Conservation (phyloP, 2,329 filamentous ascomycete genomes). For the Fusarium papillatum region DNA sequence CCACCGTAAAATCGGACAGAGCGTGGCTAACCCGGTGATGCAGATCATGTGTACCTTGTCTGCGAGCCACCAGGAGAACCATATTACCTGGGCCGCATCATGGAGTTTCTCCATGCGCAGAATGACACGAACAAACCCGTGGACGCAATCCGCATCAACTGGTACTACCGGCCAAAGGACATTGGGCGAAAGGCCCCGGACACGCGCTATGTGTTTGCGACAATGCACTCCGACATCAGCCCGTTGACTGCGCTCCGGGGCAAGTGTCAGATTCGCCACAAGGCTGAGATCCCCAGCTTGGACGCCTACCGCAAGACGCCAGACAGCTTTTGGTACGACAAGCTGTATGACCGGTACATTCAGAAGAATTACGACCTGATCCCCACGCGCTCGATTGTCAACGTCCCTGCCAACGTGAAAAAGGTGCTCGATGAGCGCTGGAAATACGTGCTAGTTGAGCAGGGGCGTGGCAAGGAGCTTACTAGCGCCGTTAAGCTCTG, state of each 20-base stretch:
- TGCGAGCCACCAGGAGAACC: slow-evolving; percentile 98
- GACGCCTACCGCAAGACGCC: slow-evolving; percentile 87
- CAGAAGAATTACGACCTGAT: slow-evolving; percentile 98
- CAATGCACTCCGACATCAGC: slow-evolving; percentile 98
- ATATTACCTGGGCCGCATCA: slow-evolving; percentile 97
- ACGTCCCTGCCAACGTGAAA: slow-evolving; percentile 95
- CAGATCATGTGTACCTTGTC: slow-evolving; percentile 91
- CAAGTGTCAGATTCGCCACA: slow-evolving; percentile 92
- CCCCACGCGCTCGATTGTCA: slow-evolving; percentile 92
- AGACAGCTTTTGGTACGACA: slow-evolving; percentile 97
- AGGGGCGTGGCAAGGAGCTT: slow-evolving; percentile 93
- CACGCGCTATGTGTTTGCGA: slow-evolving; percentile 91
- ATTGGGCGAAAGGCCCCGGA: slow-evolving; percentile 94
- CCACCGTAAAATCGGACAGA: slow-evolving; percentile 39
- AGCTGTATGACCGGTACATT: slow-evolving; percentile 98
- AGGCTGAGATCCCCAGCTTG: slow-evolving; percentile 85
- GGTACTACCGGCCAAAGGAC: slow-evolving; percentile 98
- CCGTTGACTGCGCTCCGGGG: slow-evolving; percentile 93
- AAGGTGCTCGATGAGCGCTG: slow-evolving; percentile 96
- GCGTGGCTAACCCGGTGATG: slow-evolving; percentile 49
- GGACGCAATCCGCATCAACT: slow-evolving; percentile 93
- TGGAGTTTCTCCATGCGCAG: slow-evolving; percentile 93
- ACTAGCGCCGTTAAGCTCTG: slow-evolving; percentile 97
- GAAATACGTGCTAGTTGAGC: slow-evolving; percentile 96
- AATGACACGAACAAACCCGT: slow-evolving; percentile 81